phyloP scores from a whole-genome alignment of 176 grass and related monocot genomes.

The Poa pratensis region DNA sequence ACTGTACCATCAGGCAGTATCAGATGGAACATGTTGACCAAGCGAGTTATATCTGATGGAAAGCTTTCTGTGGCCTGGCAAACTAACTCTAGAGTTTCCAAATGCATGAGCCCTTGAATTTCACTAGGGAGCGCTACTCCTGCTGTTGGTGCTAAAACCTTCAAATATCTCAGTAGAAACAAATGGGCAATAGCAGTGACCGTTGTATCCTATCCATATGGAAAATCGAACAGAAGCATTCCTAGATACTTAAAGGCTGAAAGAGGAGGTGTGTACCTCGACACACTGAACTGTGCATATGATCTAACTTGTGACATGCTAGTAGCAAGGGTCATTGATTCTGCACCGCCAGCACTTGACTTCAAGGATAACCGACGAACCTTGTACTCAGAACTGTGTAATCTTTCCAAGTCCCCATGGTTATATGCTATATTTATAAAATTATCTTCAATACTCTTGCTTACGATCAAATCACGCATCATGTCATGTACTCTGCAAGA shows the following conservation, averaged over 20 bases:
- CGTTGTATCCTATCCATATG: fast-evolving
- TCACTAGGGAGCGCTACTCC: fast-evolving
- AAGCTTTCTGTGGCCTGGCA: not conserved
- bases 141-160: fast-evolving
- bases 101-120: not conserved
- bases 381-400: not conserved
- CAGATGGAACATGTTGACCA: not conserved
- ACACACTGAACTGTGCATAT: not conserved
- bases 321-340: not conserved
- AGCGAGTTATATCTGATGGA: not conserved
- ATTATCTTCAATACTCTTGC: not conserved
- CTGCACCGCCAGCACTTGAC: not conserved
- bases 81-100: not conserved
- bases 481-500: not conserved
- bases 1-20: fast-evolving
- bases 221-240: not conserved
- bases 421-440: not conserved
- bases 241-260: not conserved
- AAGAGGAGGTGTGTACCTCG: not conserved
- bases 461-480: not conserved
- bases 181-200: not conserved
- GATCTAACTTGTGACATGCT: not conserved
- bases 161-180: not conserved
- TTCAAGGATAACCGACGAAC: not conserved
- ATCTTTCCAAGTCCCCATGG: not conserved